Percentiles rank a stretch among this genome's conserved stretches.
Evolutionary conservation across 306 rosid genomes (phyloP).

Genomic region (Casuarina equisetifolia): DNA sequence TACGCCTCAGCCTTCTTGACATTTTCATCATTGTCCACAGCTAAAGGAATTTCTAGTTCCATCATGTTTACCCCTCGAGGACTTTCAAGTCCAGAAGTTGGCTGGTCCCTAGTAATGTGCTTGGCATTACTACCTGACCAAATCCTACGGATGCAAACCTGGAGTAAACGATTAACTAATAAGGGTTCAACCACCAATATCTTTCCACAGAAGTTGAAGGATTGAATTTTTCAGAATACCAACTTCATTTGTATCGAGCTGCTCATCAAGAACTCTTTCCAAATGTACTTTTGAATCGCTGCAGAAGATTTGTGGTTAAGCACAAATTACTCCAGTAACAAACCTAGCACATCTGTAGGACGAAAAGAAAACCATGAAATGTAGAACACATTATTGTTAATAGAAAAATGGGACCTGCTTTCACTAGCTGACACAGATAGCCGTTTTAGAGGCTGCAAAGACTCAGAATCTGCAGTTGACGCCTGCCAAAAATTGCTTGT

Average conservation of each 20-base stretch:
- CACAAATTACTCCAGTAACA: conserved; percentile 25
- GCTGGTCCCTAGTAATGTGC: conserved; percentile 26
- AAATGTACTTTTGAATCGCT: conserved; percentile 51
- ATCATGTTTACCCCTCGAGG: conserved; percentile 39
- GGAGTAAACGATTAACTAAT: conserved; percentile 6
- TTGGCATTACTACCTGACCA: conserved; percentile 41
- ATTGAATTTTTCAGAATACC: conserved; percentile 10
- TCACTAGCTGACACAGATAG: conserved; percentile 47
- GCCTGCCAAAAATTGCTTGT: conserved; percentile 50
- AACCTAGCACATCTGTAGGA: neutral
- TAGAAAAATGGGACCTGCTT: conserved; percentile 53
- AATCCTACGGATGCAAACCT: conserved; percentile 31
- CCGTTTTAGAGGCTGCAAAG: conserved; percentile 62
- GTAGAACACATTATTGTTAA: neutral
- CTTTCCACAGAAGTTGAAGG: conserved; percentile 17
- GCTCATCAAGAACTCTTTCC: conserved; percentile 45
- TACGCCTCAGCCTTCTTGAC: conserved; percentile 84
- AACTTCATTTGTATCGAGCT: conserved; percentile 41
- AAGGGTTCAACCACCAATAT: conserved; percentile 15
- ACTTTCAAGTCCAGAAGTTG: conserved; percentile 37
- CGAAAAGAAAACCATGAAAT: neutral
- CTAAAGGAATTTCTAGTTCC: conserved; percentile 52
- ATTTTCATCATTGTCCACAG: conserved; percentile 57
- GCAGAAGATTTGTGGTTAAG: conserved; percentile 39
- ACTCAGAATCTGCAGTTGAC: conserved; percentile 51